These are phyloP conservation scores for Epichloe sylvatica DNA, from an alignment of 2,329 filamentous ascomycete genomes.

Conservation along the genomic window DNA sequence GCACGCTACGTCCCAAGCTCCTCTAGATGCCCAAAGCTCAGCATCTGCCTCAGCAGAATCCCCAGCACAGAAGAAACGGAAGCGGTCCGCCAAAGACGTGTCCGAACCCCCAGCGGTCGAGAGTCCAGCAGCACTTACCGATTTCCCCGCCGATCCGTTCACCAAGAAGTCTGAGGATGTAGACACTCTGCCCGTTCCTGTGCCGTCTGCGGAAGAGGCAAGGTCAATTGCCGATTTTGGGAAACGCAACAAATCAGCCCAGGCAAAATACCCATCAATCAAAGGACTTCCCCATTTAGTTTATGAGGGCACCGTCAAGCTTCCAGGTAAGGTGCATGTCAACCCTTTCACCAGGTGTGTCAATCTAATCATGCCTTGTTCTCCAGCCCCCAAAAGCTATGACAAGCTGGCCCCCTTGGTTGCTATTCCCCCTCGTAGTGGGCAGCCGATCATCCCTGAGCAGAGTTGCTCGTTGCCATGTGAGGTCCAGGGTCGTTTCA, in stretches of 20 bases:
- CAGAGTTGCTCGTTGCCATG: constrained; percentile 26
- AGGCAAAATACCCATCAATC: constrained; percentile 24
- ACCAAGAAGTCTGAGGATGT: constrained; percentile 22
- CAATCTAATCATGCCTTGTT: not conserved
- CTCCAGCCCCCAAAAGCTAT: constrained; percentile 26
- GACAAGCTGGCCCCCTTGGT: constrained; percentile 29
- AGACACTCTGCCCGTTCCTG: constrained; percentile 18
- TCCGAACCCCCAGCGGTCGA: not conserved
- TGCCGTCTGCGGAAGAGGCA: constrained; percentile 20
- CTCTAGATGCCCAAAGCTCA: not conserved
- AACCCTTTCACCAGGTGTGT: not conserved
- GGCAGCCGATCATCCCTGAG: constrained; percentile 25
- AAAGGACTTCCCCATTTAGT: constrained; percentile 25
- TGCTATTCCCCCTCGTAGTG: constrained; percentile 25
- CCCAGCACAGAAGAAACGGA: constrained; percentile 23
- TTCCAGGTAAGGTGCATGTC: constrained; percentile 16
- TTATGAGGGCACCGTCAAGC: constrained; percentile 25
- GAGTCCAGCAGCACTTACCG: constrained; percentile 10
- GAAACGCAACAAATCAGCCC: constrained; percentile 24
- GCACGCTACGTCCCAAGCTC: not conserved
- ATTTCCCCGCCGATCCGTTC: constrained; percentile 17
- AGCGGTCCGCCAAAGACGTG: constrained; percentile 17
- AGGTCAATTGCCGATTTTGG: constrained; percentile 23
- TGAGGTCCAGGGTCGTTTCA: constrained; percentile 30
- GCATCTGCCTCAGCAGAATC: constrained; percentile 13